These are phyloP conservation scores for Talaromyces ruber DNA, from an alignment of 495 filamentous ascomycete genomes.

Conservation along the genomic window DNA sequence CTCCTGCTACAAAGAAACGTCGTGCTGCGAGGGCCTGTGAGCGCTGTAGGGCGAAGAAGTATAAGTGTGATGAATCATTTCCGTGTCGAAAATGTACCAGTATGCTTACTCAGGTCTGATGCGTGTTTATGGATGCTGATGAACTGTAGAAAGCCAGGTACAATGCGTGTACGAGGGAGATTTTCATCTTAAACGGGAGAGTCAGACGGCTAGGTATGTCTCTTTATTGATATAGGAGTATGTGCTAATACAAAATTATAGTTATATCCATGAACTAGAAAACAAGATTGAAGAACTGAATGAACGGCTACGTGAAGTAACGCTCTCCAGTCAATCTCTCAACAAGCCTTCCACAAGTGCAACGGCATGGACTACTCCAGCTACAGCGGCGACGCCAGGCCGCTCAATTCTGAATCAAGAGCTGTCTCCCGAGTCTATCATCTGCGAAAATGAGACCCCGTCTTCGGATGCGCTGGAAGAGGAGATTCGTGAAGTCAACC, in stretches of 20 bases:
- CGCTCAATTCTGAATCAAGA: neutral
- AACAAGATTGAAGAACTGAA: slow-evolving; percentile 28
- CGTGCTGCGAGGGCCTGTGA: slow-evolving; percentile 35
- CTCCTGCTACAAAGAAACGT: slow-evolving; percentile 16
- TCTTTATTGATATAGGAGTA: neutral
- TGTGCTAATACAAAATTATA: neutral
- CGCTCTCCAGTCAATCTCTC: neutral
- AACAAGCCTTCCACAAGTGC: neutral
- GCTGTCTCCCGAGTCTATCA: neutral
- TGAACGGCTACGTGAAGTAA: neutral
- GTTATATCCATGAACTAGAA: slow-evolving; percentile 29
- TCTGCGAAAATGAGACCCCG: neutral
- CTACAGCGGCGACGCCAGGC: neutral
- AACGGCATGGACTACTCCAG: neutral
- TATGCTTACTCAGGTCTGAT: neutral
- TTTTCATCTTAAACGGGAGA: neutral
- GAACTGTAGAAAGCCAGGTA: neutral
- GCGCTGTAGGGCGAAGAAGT: slow-evolving; percentile 33
- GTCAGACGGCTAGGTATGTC: neutral
- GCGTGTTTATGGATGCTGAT: neutral
- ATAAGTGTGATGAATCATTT: slow-evolving; percentile 36
- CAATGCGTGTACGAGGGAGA: neutral
- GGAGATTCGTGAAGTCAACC: slow-evolving; percentile 29
- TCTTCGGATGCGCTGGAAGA: slow-evolving; percentile 9
- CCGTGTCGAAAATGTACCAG: slow-evolving; percentile 34